These are phyloP conservation scores for Willaertia magna DNA, from an alignment of 208 protist genomes.

Conservation along the genomic window DNA sequence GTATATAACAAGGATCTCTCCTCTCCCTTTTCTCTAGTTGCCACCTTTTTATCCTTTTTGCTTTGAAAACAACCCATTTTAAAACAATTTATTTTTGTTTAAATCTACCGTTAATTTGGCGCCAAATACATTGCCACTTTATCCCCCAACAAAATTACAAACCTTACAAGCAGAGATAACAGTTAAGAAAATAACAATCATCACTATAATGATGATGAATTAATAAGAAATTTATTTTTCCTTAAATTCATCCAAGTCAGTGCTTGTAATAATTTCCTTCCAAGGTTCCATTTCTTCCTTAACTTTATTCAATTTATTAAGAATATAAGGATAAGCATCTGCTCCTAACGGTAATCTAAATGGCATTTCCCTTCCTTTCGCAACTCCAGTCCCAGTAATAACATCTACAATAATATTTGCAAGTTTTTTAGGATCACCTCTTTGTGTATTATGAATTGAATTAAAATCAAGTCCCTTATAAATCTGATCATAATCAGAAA, in stretches of 20 bases:
- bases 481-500: conserved; percentile 12
- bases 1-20: not conserved
- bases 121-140: no score
- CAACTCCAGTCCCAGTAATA: conserved; percentile 7
- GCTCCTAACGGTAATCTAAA: not conserved
- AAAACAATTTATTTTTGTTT: no score
- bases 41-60: no score
- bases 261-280: not conserved
- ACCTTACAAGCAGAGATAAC: no score
- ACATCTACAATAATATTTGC: conserved; percentile 14
- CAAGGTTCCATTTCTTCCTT: not conserved
- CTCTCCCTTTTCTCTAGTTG: no score
- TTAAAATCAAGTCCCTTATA: not conserved
- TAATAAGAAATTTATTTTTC: no score
- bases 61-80: no score
- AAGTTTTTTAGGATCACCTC: conserved; percentile 16
- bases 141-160: no score
- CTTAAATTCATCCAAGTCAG: no score
- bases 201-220: no score
- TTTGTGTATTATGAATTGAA: not conserved
- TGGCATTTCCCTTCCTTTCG: not conserved
- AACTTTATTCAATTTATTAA: not conserved
- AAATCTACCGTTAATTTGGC: no score
- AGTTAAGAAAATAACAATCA: no score
- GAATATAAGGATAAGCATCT: not conserved